Conservation (phyloP, 2,329 filamentous ascomycete species). For the Fusarium guadeloupense region DNA sequence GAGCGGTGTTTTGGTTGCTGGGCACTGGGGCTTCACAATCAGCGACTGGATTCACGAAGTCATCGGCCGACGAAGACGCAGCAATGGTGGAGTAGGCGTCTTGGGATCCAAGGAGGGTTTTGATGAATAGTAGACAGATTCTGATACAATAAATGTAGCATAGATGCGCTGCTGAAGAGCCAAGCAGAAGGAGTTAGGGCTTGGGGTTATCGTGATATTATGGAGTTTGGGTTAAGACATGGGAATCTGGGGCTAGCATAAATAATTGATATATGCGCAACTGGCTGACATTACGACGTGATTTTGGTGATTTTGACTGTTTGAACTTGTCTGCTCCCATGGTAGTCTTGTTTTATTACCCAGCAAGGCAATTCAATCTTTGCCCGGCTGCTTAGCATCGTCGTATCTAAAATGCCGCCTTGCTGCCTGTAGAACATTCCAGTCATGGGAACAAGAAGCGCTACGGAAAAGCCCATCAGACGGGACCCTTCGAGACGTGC, state of each 20-base stretch:
- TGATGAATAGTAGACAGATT: constrained; percentile 35
- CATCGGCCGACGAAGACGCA: constrained; percentile 58
- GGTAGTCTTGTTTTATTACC: too few relatives aligned
- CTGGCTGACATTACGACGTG: too few relatives aligned
- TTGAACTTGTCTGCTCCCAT: too few relatives aligned
- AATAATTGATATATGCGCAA: constrained; percentile 4
- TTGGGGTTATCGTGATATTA: constrained; percentile 22
- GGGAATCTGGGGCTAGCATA: constrained; percentile 28
- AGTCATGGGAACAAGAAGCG: constrained; percentile 28
- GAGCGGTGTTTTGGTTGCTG: constrained; percentile 89
- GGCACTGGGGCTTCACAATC: constrained; percentile 91
- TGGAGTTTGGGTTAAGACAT: constrained; percentile 40
- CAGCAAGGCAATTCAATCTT: constrained; percentile 5
- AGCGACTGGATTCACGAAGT: constrained; percentile 75
- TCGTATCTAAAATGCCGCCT: constrained; percentile 9
- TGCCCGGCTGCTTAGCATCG: neutral
- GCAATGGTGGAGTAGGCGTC: constrained; percentile 58
- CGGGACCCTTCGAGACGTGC: constrained; percentile 13
- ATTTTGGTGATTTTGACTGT: too few relatives aligned
- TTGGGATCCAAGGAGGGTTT: constrained; percentile 58
- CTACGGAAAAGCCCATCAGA: constrained; percentile 17
- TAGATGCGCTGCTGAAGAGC: constrained; percentile 13
- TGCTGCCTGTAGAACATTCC: constrained; percentile 29
- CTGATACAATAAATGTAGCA: constrained; percentile 17
- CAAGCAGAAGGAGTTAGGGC: constrained; percentile 30